Base-by-base conservation (phyloP, 192 early-diverging fungal genomes). In the Spinellus fusiger region DNA sequence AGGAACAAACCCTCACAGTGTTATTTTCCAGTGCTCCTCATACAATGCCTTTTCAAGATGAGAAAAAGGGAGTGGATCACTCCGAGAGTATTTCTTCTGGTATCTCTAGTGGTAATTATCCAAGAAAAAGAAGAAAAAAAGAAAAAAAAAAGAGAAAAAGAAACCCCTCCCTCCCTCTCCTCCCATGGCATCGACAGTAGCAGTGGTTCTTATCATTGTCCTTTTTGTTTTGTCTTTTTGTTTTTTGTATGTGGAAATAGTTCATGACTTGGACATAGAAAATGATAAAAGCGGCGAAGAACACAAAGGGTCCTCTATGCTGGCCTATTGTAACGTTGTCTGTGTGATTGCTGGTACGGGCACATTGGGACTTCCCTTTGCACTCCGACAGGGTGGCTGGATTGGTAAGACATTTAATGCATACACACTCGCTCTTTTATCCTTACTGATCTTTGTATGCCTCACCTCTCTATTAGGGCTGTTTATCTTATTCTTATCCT, bases 271-370 rank as follows among this genome's bases (percentile, higher is more conserved):
- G n/a, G n/a, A n/a, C n/a, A n/a, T n/a, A n/a, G n/a, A n/a, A n/a
- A n/a, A 2, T 44, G 18, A 44, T 18, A 44, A 12, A 12, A 44
- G 3, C 40, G 18, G 40, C 40, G 40, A 44, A 6, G 40, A 44
- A 44, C 40, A 44, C 40, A 44, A 44, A 18, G 81, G 78, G 10
- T 80, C 78, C 28, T 73, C 73, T 26, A 58, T 77, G 22, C 66
- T 74, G 18, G 84, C 78, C 26, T 82, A 77, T 38, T 69, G 78
- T 8, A 81, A 80, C 61, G 66, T 85, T 5, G 72, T 81, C 15
- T 92, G 89, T 62, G 84, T 87, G 23, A 81, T 87, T 16, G 88
- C 88, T 12, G 91, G 91, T 35, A 87, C 86, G 8, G 93, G 93
- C 12, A 82, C 89, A 25, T 80, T 93, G 23, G 90, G 91, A 65